Conservation (phyloP, 2,329 filamentous ascomycete genomes). For the Pseudogymnoascus sp. region DNA sequence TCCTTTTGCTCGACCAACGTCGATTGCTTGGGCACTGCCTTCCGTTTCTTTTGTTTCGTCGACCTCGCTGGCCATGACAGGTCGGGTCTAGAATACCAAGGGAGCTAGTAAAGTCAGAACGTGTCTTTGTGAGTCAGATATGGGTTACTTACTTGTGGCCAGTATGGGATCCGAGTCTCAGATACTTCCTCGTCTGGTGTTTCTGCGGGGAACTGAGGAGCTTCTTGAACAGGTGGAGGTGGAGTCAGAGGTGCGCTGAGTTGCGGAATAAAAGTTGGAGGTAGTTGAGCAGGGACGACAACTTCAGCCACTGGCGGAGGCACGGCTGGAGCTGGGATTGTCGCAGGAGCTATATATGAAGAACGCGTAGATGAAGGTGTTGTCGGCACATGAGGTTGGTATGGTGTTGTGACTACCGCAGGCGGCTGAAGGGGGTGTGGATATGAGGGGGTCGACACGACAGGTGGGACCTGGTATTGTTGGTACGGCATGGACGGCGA, state of each 20-base stretch:
- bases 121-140: constrained; percentile 8
- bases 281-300: constrained; percentile 32
- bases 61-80: constrained; percentile 42
- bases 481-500: constrained; percentile 45
- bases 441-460: constrained; percentile 38
- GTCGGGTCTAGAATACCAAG: constrained; percentile 50
- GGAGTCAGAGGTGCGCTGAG: neutral
- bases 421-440: constrained; percentile 39
- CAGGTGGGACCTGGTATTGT: constrained; percentile 42
- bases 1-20: neutral
- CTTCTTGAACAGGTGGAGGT: neutral
- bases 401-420: constrained; percentile 47
- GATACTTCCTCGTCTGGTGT: constrained; percentile 31
- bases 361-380: constrained; percentile 30
- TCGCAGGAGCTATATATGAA: constrained; percentile 24
- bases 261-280: neutral
- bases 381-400: constrained; percentile 46
- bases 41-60: constrained; percentile 33
- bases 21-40: neutral
- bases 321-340: constrained; percentile 35
- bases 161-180: constrained; percentile 43
- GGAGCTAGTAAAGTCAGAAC: constrained; percentile 37
- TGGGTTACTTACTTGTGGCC: constrained; percentile 23
- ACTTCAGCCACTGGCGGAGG: constrained; percentile 38
- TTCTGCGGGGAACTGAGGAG: neutral